phyloP scores from a whole-genome alignment of 139 green algal genomes.

The Diplosphaera chodatii region DNA sequence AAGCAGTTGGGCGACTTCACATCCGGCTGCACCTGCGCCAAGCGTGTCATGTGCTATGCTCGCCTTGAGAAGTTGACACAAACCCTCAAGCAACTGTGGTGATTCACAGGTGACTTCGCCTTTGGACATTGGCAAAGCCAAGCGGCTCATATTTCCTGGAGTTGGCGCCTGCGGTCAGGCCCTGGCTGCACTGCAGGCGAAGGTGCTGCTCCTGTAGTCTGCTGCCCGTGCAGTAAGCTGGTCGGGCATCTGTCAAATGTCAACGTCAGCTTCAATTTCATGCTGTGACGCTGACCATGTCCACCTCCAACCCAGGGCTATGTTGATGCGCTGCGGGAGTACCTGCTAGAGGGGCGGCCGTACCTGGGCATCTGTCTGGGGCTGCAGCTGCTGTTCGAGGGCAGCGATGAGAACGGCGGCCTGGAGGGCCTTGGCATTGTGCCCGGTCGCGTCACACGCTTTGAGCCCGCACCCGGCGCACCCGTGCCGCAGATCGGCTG shows the following conservation, averaged over 20 bases:
- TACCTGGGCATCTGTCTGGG: conserved; percentile 98
- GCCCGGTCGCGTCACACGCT: conserved; percentile 66
- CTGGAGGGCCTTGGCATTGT: conserved; percentile 90
- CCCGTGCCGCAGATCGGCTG: conserved; percentile 97
- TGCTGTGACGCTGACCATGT: too few species aligned
- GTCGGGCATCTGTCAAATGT: too few species aligned
- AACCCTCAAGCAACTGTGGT: not conserved
- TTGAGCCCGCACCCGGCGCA: conserved; percentile 63
- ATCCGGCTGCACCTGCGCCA: too few species aligned
- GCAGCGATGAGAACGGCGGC: conserved; percentile 89
- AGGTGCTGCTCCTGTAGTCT: too few species aligned
- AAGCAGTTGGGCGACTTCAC: too few species aligned
- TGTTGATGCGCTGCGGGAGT: conserved; percentile 72
- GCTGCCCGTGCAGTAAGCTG: too few species aligned
- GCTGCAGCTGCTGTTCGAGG: conserved; percentile 97
- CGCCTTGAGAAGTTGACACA: too few species aligned
- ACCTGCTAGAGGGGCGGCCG: conserved; percentile 65
- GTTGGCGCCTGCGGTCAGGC: conserved; percentile 90
- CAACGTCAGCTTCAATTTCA: too few species aligned
- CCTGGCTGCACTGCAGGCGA: conserved; percentile 68
- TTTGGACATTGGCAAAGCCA: conserved; percentile 62
- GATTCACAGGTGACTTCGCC: conserved; percentile 26
- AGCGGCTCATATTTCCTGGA: conserved; percentile 91
- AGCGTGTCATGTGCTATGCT: too few species aligned
- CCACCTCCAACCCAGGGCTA: conserved; percentile 34